A percentile compares a stretch with the other conserved stretches of the same genome.
phyloP scores from a whole-genome alignment of 2,329 filamentous ascomycete genomes.

The Xylariaceae sp. region DNA sequence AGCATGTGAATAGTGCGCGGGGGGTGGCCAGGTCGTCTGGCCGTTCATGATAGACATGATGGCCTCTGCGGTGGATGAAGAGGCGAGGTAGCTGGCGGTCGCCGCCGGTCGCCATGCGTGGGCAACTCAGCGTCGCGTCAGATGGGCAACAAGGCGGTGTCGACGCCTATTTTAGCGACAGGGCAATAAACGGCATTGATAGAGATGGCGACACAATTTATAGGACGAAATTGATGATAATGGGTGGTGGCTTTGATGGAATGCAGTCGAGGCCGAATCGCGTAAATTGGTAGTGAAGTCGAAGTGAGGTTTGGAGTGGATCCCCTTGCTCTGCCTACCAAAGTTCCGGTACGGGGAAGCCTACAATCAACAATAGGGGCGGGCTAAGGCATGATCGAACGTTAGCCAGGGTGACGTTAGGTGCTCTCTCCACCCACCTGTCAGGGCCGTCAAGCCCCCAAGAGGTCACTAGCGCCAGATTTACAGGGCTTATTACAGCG shows the following conservation, averaged over 20 bases:
- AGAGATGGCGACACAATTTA: conserved; percentile 45
- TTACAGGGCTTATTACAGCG: conserved; percentile 1
- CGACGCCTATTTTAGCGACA: conserved; percentile 46
- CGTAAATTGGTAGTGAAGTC: conserved; percentile 54
- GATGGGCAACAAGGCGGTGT: conserved; percentile 43
- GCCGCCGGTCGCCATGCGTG: conserved; percentile 57
- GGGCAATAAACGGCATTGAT: conserved; percentile 46
- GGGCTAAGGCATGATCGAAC: conserved; percentile 4
- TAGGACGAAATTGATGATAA: conserved; percentile 36
- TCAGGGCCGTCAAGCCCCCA: not conserved
- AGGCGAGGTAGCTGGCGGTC: conserved; percentile 44
- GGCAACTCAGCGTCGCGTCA: conserved; percentile 46
- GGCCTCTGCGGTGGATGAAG: conserved; percentile 44
- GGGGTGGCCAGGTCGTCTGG: conserved; percentile 60
- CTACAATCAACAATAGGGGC: conserved; percentile 11
- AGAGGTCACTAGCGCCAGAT: not conserved
- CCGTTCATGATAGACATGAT: conserved; percentile 64
- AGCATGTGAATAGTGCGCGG: conserved; percentile 42
- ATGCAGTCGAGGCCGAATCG: conserved; percentile 44
- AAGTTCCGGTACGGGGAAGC: not conserved
- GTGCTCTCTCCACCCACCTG: not conserved
- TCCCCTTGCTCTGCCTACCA: conserved; percentile 9
- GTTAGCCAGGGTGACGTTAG: not conserved
- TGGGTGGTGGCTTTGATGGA: conserved; percentile 47
- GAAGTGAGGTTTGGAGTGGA: conserved; percentile 29